Evolutionary conservation across 176 grass and related monocot species (phyloP), one percentile per base, ranked within the genome.

Genomic region (Leersia perrieri): DNA sequence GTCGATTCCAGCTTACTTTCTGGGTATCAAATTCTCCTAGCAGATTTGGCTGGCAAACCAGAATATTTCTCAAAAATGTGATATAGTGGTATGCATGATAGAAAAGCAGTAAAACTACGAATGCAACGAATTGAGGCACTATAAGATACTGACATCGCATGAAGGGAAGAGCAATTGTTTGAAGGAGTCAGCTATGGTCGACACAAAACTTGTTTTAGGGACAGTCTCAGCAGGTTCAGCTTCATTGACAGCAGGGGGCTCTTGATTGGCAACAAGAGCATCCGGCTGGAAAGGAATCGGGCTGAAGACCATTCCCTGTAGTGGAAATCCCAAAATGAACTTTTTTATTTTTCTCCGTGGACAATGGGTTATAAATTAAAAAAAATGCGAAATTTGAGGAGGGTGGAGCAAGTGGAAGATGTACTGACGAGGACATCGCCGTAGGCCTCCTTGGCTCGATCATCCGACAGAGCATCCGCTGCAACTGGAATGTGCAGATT

Each of bases 301-400:
- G 81, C 88, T 86, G 81, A 98, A 98, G 18, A 95, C 86, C 82
- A 87, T 88, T 28, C 95, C 96, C 96, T 98, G n/a, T n/a, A n/a
- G n/a, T n/a, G 82, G 12, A 76, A 83, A 13, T 22, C 25, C 66
- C 66, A 40, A 41, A 55, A 8, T 55, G 0, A 49, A 20, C 20
- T 55, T 22, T 55, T 20, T 4, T 7, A 68, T 13, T 51, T 28
- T 45, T 36, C 41, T 25, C 64, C 0, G 65, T 28, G 45, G 22
- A 36, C 13, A 18, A 40, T 22, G 68, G n/a, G 31, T 33, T 45
- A 26, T 12, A 68, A 61, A 61, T 20, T 5, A 22, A 70, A 16
- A 5, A 61, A 58, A 36, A 28, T 5, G 30, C 1, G 49, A 33
- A 58, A 28, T 41, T 53, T 40, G 57, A 33, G 20, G 16, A 0